Evolutionary conservation across 495 filamentous ascomycete genomes (phyloP).

Genomic region (Aspergillus indologenus): DNA sequence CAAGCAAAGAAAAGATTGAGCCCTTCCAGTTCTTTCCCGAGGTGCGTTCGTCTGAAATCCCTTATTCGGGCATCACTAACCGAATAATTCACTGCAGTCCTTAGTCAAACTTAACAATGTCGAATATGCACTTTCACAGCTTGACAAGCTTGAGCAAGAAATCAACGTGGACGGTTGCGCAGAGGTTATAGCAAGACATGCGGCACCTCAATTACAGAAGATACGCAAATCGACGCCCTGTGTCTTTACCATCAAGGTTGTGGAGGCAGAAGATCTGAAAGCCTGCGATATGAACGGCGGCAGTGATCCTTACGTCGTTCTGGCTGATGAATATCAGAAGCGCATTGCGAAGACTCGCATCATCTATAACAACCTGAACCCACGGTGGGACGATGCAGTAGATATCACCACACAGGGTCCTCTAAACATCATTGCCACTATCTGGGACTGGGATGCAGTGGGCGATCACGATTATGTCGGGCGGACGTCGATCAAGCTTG

Average conservation of each 20-base stretch:
- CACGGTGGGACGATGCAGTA: constrained; percentile 94
- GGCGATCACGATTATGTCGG: constrained; percentile 98
- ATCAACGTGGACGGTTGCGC: constrained; percentile 95
- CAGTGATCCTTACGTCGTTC: constrained; percentile 96
- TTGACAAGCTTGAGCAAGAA: constrained; percentile 84
- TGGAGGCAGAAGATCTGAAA: constrained; percentile 97
- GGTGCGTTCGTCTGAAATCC: constrained; percentile 44
- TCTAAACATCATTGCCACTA: constrained; percentile 90
- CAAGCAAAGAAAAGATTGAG: constrained; percentile 88
- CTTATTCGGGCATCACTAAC: background rate
- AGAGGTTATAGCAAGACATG: constrained; percentile 67
- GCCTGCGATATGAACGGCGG: constrained; percentile 92
- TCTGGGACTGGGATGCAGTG: constrained; percentile 98
- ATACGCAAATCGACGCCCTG: constrained; percentile 71
- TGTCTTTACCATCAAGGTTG: constrained; percentile 98
- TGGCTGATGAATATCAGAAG: constrained; percentile 97
- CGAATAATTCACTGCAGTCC: constrained; percentile 54
- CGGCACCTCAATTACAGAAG: constrained; percentile 54
- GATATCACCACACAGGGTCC: constrained; percentile 92
- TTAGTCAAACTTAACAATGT: constrained; percentile 98
- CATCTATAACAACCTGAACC: constrained; percentile 87
- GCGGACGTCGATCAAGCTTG: constrained; percentile 88
- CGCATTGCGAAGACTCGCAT: constrained; percentile 94
- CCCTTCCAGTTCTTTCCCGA: constrained; percentile 97
- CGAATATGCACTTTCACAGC: constrained; percentile 83